phyloP scores from a whole-genome alignment of 148 eudicot genomes.

The Rheum nobile region DNA sequence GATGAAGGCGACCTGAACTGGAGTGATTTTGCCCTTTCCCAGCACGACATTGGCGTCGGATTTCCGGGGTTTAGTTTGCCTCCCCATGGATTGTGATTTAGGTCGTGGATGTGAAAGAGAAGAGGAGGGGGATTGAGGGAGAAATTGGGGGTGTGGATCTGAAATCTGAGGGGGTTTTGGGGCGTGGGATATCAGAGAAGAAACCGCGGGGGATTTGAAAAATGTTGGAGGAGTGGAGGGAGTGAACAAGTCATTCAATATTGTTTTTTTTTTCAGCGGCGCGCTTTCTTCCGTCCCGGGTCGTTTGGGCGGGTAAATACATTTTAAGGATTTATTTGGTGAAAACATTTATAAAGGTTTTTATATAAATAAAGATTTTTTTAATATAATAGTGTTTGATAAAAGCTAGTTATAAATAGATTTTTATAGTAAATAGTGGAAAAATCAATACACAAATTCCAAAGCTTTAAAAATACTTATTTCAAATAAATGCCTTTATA shows the following conservation, averaged over 20 bases:
- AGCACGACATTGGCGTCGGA: not conserved
- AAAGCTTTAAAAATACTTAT: too few relatives aligned
- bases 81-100: not conserved
- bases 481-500: too few relatives aligned
- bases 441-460: too few relatives aligned
- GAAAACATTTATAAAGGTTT: too few relatives aligned
- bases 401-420: too few relatives aligned
- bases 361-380: too few relatives aligned
- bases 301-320: not conserved
- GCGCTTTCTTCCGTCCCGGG: not conserved
- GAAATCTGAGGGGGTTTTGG: not conserved
- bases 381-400: too few relatives aligned
- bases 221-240: not conserved
- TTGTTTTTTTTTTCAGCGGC: too few relatives aligned
- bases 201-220: not conserved
- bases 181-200: too few relatives aligned
- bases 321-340: too few relatives aligned
- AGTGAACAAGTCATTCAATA: not conserved
- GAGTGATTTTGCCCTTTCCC: slow-evolving; percentile 42
- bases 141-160: not conserved
- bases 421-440: too few relatives aligned
- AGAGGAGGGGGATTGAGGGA: too few relatives aligned
- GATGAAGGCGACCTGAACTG: slow-evolving; percentile 66
- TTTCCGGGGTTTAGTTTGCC: not conserved
- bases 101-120: not conserved